Percentiles rank a stretch among this genome's conserved stretches.
Evolutionary conservation across 768 basidiomycete species (phyloP).

Genomic region (Daedaleopsis sinensis): DNA sequence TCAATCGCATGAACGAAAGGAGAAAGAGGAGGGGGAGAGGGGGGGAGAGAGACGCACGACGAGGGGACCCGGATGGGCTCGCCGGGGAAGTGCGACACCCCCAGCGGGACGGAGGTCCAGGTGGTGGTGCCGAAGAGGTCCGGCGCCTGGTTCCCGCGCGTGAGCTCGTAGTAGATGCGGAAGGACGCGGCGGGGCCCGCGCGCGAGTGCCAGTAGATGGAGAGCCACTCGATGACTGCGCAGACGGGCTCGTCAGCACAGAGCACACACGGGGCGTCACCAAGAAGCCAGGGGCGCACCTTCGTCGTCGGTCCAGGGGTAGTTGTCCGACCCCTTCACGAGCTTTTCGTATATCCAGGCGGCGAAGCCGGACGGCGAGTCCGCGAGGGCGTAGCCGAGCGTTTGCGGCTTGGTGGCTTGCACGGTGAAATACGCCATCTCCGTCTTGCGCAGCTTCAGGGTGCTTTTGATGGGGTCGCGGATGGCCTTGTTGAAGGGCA

Average conservation of each 20-base stretch:
- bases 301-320: constrained; percentile 62
- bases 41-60: constrained; percentile 17
- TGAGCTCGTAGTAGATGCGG: constrained; percentile 37
- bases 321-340: constrained; percentile 42
- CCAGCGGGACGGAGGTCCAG: constrained; percentile 29
- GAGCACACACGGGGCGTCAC: neutral
- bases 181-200: constrained; percentile 34
- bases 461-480: constrained; percentile 27
- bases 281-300: constrained; percentile 29
- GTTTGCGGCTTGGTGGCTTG: constrained; percentile 40
- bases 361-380: constrained; percentile 55
- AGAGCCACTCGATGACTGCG: constrained; percentile 39
- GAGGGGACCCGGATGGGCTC: constrained; percentile 26
- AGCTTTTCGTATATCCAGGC: constrained; percentile 42
- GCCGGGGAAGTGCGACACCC: constrained; percentile 34
- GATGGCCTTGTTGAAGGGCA: constrained; percentile 33
- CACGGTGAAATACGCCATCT: constrained; percentile 34
- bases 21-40: no score
- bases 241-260: no score
- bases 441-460: constrained; percentile 24
- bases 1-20: neutral
- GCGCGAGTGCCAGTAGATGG: constrained; percentile 40
- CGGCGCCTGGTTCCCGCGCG: neutral
- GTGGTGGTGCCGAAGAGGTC: neutral
- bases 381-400: constrained; percentile 52